phyloP scores from a whole-genome alignment of 345 rosid genomes.

The Aegle marmelos region DNA sequence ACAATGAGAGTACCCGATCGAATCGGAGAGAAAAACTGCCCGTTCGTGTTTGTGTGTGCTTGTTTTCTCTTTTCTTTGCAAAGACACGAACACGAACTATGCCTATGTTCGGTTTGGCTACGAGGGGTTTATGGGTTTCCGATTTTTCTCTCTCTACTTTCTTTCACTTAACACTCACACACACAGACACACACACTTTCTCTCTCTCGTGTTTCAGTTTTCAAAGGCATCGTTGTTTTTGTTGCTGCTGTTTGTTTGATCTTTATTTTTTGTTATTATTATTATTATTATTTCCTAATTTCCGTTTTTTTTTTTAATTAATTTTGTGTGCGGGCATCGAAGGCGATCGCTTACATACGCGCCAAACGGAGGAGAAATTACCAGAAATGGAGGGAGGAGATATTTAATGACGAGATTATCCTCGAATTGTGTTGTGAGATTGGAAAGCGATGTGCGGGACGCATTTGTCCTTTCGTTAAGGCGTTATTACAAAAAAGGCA shows the following conservation, averaged over 20 bases:
- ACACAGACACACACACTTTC: conserved; percentile 1
- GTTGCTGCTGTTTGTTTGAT: conserved; percentile 25
- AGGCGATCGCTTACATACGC: conserved; percentile 54
- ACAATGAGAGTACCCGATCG: conserved; percentile 50
- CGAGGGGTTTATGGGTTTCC: neutral
- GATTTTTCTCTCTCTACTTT: conserved; percentile 14
- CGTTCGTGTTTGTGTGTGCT: neutral
- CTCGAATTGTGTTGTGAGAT: neutral
- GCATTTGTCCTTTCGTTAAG: neutral
- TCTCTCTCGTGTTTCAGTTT: conserved; percentile 19
- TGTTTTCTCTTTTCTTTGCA: conserved; percentile 20
- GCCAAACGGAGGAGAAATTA: conserved; percentile 48
- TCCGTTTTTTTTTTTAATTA: conserved; percentile 6
- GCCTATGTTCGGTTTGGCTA: neutral
- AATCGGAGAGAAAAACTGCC: conserved; percentile 25
- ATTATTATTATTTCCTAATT: neutral
- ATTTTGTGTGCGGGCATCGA: conserved; percentile 29
- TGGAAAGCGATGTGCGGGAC: neutral
- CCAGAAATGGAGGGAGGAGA: neutral
- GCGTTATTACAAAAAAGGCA: conserved; percentile 8
- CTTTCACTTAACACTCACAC: conserved; percentile 7
- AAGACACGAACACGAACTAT: conserved; percentile 12
- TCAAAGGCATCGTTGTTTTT: conserved; percentile 32
- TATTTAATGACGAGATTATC: conserved; percentile 10
- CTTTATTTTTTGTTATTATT: conserved; percentile 22